phyloP scores from a whole-genome alignment of 805 yeast species.

The Barnettozyma botsteinii region DNA sequence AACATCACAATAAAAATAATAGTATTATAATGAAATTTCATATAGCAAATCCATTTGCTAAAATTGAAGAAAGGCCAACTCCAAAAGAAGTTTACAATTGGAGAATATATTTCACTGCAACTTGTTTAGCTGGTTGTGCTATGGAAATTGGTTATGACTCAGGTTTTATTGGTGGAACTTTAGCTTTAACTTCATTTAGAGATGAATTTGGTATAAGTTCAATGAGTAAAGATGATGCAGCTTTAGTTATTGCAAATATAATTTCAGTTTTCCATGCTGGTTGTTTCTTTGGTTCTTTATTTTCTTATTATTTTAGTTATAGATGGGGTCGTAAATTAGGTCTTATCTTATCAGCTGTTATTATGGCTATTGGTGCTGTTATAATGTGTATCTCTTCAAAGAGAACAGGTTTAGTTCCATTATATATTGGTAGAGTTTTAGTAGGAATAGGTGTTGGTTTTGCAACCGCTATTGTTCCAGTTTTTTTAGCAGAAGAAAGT shows the following conservation, averaged over 20 bases:
- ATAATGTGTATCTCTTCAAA: slow-evolving; percentile 32
- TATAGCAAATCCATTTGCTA: no score
- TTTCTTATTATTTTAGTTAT: slow-evolving; percentile 17
- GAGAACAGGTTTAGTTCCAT: slow-evolving; percentile 35
- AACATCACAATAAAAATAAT: no score
- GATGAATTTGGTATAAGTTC: slow-evolving; percentile 12
- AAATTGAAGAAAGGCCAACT: slow-evolving; percentile 25
- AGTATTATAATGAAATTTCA: no score
- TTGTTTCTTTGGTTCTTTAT: slow-evolving; percentile 21
- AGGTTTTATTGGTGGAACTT: slow-evolving; percentile 17
- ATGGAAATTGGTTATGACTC: slow-evolving; percentile 26
- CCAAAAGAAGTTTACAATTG: slow-evolving; percentile 42
- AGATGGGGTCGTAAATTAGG: slow-evolving; percentile 17
- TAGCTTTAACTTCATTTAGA: slow-evolving; percentile 10
- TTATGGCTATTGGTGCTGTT: slow-evolving; percentile 34
- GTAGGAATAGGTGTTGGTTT: slow-evolving; percentile 48
- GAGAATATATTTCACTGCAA: slow-evolving; percentile 39
- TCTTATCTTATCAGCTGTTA: slow-evolving; percentile 12
- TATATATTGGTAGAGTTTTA: slow-evolving; percentile 45
- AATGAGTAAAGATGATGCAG: slow-evolving; percentile 4
- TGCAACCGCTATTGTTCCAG: slow-evolving; percentile 44
- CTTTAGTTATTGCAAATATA: slow-evolving; percentile 12
- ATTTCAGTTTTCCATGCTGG: slow-evolving; percentile 22
- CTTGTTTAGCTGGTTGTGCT: no score
- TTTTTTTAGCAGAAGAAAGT: slow-evolving; percentile 39